These are phyloP conservation scores for Termitomyces sp. DNA, from an alignment of 768 basidiomycete genomes.

Conservation along the genomic window DNA sequence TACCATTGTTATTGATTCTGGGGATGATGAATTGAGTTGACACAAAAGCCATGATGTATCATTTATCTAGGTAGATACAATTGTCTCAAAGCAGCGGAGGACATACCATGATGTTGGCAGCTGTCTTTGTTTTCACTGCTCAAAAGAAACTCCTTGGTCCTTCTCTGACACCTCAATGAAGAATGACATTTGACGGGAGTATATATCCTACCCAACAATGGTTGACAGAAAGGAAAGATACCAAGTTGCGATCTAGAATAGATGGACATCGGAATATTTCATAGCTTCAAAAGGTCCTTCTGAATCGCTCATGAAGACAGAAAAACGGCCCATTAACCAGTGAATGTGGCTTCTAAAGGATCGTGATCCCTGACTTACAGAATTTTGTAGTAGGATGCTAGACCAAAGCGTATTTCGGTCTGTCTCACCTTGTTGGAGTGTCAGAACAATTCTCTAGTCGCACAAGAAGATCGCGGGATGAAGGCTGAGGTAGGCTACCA, in stretches of 20 bases:
- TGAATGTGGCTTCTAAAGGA: neutral
- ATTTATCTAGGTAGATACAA: neutral
- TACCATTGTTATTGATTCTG: slow-evolving; percentile 29
- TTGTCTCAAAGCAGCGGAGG: neutral
- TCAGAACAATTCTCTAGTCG: neutral
- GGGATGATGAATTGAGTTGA: slow-evolving; percentile 19
- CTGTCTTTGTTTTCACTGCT: neutral
- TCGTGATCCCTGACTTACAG: neutral
- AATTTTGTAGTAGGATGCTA: neutral
- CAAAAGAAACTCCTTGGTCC: neutral
- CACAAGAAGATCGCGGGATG: no score
- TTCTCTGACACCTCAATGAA: no score
- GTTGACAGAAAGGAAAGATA: neutral
- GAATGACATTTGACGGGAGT: no score
- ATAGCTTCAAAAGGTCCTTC: neutral
- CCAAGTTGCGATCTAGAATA: neutral
- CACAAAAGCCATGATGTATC: neutral
- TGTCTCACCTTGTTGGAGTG: neutral
- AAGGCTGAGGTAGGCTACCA: no score
- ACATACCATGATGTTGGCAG: neutral
- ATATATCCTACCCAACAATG: neutral
- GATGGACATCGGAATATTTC: neutral
- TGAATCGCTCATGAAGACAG: neutral
- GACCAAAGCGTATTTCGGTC: neutral
- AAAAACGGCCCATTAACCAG: neutral